Percentiles rank a stretch among this genome's conserved stretches.
phyloP scores from a whole-genome alignment of 2,329 filamentous ascomycete species.

The Paecilomyces sp. region DNA sequence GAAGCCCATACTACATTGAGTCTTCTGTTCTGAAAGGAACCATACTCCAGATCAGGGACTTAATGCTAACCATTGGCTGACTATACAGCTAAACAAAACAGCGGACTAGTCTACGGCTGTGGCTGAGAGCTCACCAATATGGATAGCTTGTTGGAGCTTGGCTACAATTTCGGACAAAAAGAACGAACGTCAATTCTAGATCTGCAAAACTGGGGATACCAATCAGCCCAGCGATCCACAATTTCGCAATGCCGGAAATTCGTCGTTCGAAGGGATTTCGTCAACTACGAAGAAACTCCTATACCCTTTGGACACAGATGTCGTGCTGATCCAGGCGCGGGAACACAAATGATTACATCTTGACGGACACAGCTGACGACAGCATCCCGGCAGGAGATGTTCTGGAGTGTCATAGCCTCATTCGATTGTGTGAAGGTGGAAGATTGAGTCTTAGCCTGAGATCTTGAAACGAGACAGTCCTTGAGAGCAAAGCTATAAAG shows the following conservation, averaged over 20 bases:
- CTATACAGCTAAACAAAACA: background rate
- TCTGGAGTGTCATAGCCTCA: background rate
- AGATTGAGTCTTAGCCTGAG: background rate
- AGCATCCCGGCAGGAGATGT: background rate
- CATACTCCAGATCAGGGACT: background rate
- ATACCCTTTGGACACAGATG: background rate
- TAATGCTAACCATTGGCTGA: background rate
- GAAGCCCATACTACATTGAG: background rate
- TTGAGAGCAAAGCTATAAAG: background rate
- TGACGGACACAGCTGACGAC: background rate
- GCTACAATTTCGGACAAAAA: background rate
- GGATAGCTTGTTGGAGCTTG: background rate
- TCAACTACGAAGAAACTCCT: background rate
- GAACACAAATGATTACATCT: background rate
- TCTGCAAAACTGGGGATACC: background rate
- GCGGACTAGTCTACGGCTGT: background rate
- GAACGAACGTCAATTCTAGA: background rate
- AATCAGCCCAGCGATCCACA: background rate
- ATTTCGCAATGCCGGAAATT: background rate
- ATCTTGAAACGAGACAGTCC: background rate
- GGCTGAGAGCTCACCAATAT: background rate
- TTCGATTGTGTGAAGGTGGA: background rate
- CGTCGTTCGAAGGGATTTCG: background rate
- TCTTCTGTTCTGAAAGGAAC: background rate
- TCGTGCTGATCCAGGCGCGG: background rate